phyloP scores from a whole-genome alignment of 495 filamentous ascomycete genomes.

The Venustampulla echinocandica region DNA sequence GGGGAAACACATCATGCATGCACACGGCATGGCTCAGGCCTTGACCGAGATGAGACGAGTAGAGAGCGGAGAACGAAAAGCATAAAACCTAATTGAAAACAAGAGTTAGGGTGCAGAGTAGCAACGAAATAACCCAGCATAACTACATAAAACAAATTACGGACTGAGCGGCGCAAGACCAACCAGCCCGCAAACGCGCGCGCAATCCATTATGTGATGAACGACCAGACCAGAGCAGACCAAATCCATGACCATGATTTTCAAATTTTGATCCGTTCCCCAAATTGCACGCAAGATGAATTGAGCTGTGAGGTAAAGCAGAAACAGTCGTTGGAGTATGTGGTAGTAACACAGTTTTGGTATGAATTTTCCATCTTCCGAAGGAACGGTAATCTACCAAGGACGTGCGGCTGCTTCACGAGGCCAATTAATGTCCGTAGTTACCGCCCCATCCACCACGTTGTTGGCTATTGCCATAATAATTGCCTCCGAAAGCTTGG shows the following conservation, averaged over 20 bases:
- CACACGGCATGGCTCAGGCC: neutral
- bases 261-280: no score
- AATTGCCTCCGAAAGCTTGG: conserved; percentile 48
- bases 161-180: conserved; percentile 9
- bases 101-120: conserved; percentile 11
- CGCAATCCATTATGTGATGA: no score
- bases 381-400: conserved; percentile 20
- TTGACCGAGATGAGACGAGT: neutral
- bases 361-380: conserved; percentile 21
- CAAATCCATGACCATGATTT: no score
- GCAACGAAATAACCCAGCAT: no score
- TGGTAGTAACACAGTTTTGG: conserved; percentile 32
- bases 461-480: conserved; percentile 39
- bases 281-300: conserved; percentile 13
- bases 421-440: conserved; percentile 38
- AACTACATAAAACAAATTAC: no score
- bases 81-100: conserved; percentile 24
- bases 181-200: no score
- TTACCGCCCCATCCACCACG: conserved; percentile 61
- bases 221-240: conserved; percentile 1
- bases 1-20: no score
- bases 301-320: conserved; percentile 16
- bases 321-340: conserved; percentile 16
- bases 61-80: no score
- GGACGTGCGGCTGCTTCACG: conserved; percentile 17